These are phyloP conservation scores for Candida manassasensis DNA, from an alignment of 805 yeast species.

Conservation along the genomic window DNA sequence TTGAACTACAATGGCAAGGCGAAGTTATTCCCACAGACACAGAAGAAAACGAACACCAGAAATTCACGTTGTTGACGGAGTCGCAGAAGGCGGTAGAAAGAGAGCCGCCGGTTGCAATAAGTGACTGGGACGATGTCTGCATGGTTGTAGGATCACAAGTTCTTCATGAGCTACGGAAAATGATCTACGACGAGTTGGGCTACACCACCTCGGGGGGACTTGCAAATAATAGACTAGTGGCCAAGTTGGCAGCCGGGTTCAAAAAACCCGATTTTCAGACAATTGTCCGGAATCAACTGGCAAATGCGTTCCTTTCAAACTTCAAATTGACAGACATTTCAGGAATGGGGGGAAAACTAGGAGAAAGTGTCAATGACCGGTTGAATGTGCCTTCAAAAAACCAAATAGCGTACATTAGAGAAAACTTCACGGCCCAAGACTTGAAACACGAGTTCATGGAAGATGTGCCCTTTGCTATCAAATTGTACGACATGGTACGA, in stretches of 20 bases:
- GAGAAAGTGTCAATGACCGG: slow-evolving; percentile 50
- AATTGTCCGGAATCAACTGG: slow-evolving; percentile 47
- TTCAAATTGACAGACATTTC: slow-evolving; percentile 73
- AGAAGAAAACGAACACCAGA: slow-evolving; percentile 9
- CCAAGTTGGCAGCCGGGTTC: slow-evolving; percentile 83
- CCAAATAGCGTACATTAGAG: slow-evolving; percentile 47
- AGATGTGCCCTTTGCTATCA: slow-evolving; percentile 48
- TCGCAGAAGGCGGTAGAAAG: slow-evolving; percentile 3
- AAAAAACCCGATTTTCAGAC: slow-evolving; percentile 88
- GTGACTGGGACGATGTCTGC: slow-evolving; percentile 77
- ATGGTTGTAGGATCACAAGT: slow-evolving; percentile 62
- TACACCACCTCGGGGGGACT: slow-evolving; percentile 92
- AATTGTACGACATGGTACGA: slow-evolving; percentile 56
- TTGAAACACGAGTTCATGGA: slow-evolving; percentile 21
- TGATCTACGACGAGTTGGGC: slow-evolving; percentile 51
- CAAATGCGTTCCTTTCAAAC: slow-evolving; percentile 50
- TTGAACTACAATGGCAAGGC: slow-evolving; percentile 27
- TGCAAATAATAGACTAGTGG: slow-evolving; percentile 67
- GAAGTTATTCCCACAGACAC: slow-evolving; percentile 16
- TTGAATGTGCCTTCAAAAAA: slow-evolving; percentile 48
- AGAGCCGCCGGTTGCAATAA: slow-evolving; percentile 1
- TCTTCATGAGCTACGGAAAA: slow-evolving; percentile 48
- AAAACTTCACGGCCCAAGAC: slow-evolving; percentile 34
- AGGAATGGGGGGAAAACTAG: slow-evolving; percentile 89
- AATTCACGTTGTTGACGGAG: not conserved